Base-by-base conservation (phyloP, 2,329 filamentous ascomycete genomes). In the Chalaropsis ovoidea region DNA sequence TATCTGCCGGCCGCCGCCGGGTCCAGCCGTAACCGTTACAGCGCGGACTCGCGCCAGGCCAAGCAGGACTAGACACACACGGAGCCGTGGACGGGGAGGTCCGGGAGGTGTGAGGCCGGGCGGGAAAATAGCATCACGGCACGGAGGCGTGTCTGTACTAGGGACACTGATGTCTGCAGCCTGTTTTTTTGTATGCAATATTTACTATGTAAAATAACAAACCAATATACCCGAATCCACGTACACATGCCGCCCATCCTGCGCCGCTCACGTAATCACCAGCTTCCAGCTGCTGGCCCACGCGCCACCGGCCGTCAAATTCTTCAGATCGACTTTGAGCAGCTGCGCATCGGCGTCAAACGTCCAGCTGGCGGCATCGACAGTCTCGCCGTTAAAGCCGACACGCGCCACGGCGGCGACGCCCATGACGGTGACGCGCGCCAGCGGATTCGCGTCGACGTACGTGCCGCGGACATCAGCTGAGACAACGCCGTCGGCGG, bases 401-500 rank as follows among this genome's bases (percentile, higher is more conserved):
- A 88, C 81, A n/a, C 70, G 73, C 0, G 70, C 72, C 42, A 78
- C 70, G 69, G 68, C 67, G 15, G 15, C 22, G 0, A 87, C 76
- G 24, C 86, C 86, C 68, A 88, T 69, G 56, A 90, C 72, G 0
- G 84, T 88, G 45, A 88, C 77, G 67, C 85, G 86, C 0, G 79
- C 81, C 15, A 89, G 75, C 0, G 79, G 73, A 69, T 85, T 86
- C 0, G 71, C 74, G 68, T 87, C 85, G 10, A 75, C 72, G 72
- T 79, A 89, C 1, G 71, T 73, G 0, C 86, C 86, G 0, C 73
- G 69, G 0, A 80, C 77, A 3, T 72, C 74, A 0, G 79, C 81
- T 45, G 76, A 77, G 3, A 88, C 72, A 4, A 75, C 75, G 0
- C 76, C 77, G 4, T 72, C 69, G 1, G 73, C 72, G 0, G 77